Percentiles rank a stretch among this genome's conserved stretches.
These are phyloP conservation scores for Stephania yunnanensis DNA, from an alignment of 164 flowering plant genomes.

Conservation along the genomic window DNA sequence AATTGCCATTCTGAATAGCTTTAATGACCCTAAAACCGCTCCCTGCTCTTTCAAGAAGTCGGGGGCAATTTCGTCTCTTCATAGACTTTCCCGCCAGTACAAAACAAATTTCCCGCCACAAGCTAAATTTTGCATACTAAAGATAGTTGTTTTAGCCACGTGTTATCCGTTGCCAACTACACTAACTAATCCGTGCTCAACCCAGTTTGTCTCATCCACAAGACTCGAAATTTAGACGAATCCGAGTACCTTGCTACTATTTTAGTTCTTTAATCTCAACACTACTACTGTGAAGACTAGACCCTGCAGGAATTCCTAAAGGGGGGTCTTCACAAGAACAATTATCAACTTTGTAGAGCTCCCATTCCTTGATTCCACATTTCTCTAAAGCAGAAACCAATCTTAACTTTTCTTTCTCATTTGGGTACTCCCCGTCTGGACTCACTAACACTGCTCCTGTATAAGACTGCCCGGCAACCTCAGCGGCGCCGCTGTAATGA, in stretches of 20 bases:
- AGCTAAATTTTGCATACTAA: not conserved
- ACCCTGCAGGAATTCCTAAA: constrained; percentile 32
- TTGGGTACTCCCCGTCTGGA: constrained; percentile 69
- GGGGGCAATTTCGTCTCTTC: constrained; percentile 15
- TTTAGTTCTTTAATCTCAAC: constrained; percentile 12
- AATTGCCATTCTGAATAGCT: not conserved
- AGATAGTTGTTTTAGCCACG: too few species aligned
- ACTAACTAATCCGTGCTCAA: too few species aligned
- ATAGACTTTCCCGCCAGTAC: constrained; percentile 3
- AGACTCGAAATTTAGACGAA: not conserved
- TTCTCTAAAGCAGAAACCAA: constrained; percentile 52
- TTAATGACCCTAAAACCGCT: not conserved
- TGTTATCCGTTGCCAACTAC: not conserved
- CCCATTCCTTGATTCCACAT: constrained; percentile 86
- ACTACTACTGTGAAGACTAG: constrained; percentile 22
- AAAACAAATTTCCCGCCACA: constrained; percentile 12
- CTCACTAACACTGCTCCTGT: constrained; percentile 93
- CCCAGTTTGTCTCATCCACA: not conserved
- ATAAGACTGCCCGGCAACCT: constrained; percentile 87
- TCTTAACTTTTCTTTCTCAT: constrained; percentile 30
- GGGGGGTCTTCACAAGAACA: constrained; percentile 42
- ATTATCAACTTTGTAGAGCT: constrained; percentile 70
- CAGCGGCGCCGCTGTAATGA: constrained; percentile 89
- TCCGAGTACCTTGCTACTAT: not conserved
- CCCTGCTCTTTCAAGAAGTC: not conserved